A percentile compares a stretch with the other conserved stretches of the same genome.
phyloP scores from a whole-genome alignment of 2,329 filamentous ascomycete genomes.

The Xylaria sp. region DNA sequence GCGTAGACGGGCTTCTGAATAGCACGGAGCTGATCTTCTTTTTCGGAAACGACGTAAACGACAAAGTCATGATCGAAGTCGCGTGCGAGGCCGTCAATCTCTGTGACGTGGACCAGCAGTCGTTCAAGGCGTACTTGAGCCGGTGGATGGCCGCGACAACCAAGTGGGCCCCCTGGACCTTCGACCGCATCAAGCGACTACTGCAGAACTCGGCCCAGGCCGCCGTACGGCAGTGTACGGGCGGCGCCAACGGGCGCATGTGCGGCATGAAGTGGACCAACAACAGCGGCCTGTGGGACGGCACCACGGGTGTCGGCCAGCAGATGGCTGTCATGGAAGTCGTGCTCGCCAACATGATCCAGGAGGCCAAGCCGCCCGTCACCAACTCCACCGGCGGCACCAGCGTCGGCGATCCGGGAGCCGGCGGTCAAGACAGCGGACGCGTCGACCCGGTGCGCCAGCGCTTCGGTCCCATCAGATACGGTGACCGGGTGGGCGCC shows the following conservation, averaged over 20 bases:
- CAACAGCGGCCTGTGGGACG: constrained; percentile 63
- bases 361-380: constrained; percentile 52
- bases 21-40: constrained; percentile 66
- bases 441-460: constrained; percentile 47
- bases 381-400: constrained; percentile 60
- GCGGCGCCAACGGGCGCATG: constrained; percentile 65
- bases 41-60: constrained; percentile 57
- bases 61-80: constrained; percentile 68
- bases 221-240: constrained; percentile 67
- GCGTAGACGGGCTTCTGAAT: constrained; percentile 66
- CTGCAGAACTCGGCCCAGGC: constrained; percentile 66
- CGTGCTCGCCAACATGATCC: constrained; percentile 69
- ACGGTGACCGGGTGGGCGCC: constrained; percentile 74
- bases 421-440: constrained; percentile 59
- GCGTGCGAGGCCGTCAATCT: constrained; percentile 70
- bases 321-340: constrained; percentile 77
- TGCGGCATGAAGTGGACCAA: constrained; percentile 70
- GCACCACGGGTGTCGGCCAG: constrained; percentile 71
- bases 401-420: constrained; percentile 58
- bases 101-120: constrained; percentile 71
- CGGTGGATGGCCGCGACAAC: constrained; percentile 71
- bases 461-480: constrained; percentile 56
- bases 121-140: constrained; percentile 71
- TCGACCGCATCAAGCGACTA: constrained; percentile 61
- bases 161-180: constrained; percentile 71